Base-by-base conservation (phyloP, 306 rosid genomes). In the Betula pendula region DNA sequence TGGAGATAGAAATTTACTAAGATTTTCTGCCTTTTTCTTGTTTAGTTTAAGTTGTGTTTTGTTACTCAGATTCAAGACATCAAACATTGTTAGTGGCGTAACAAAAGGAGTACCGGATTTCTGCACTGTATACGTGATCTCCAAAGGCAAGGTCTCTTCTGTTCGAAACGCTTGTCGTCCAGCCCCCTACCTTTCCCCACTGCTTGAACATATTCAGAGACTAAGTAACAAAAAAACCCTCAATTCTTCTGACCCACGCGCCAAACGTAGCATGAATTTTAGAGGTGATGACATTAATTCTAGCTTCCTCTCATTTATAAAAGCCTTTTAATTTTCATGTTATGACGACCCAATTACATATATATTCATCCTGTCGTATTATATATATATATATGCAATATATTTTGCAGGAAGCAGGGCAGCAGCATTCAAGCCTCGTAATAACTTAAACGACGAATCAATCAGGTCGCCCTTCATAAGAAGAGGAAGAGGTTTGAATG, bases 71-170 rank as follows among this genome's bases (percentile, higher is more conserved):
- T 96, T 96, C 80, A 96, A 87, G 84, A 42, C 92, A 74, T 89
- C 97, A 44, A 87, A 71, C 80, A 66, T 81, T 12, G 79, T 96
- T 13, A 82, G 90, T 78, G 74, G 44, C 66, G 88, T 93, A 70
- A 81, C 89, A 24, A 96, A 91, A 82, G 96, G 78, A 60, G 89
- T 79, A 38, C 98, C 99, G 0, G 98, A 96, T 85, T 96, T 92
- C 85, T 92, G 99, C 81, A 91, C 77, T 0, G 91, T 91, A 16
- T 88, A 86, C 79, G 90, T 91, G 33, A 82, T 91, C 67, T 86
- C 99, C 14, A 96, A 92, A 81, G 98, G 94, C 69, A 96, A 88
- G 82, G 67, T 88, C 22, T 86, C 96, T 4, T 89, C 99, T 0
- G 83, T 73, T 68, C 75, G 88, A 72, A 85, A 55, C 31, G 91